Evolutionary conservation across 1,139 yeast genomes (phyloP), one percentile per base, ranked within the genome.

Genomic region (Magnusiomyces tetraspermus): DNA sequence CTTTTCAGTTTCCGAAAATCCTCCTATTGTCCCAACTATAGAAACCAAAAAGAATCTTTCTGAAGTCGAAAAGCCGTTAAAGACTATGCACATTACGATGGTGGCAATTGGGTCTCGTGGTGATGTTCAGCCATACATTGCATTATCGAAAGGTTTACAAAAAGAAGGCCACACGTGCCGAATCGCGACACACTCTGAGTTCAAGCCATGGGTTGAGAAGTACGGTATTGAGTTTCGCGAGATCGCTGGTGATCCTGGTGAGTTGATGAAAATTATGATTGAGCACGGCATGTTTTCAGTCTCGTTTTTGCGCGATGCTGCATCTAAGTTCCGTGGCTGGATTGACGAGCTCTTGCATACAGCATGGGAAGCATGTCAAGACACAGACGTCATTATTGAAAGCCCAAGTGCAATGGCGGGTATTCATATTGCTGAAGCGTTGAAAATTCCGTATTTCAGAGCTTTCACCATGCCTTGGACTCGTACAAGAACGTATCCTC

Each of bases 381-480:
- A 77, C 1, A 76, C 90, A 2, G 97, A 90, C 63, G 77, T 92
- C 23, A 71, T 90, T 56, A 87, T 90, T 56, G 97, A 90, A 65
- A 85, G 95, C 41, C 97, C 97, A 0, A 85, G 95, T 5, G 94
- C 97, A 0, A 89, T 90, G 94, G 92, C 85, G 11, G 97, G 97
- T 11, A 79, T 90, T 43, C 97, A 90, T 64, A 85, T 92, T 55
- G 97, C 97, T 0, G 97, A 90, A 65, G 95, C 95, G 0, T 69
- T 90, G 54, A 79, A 82, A 19, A 85, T 90, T 51, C 96, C 97
- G 0, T 90, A 90, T 64, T 85, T 86, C 73, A 75, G 97, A 61
- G 97, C 97, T 0, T 92, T 90, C 64, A 92, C 97, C 0, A 90
- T 90, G 97, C 97, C 97, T 0, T 90, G 97, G 97, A 87, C 97